These are phyloP conservation scores for Schoenoplectus triqueter DNA, from an alignment of 202 grass and related monocot genomes.

Conservation along the genomic window DNA sequence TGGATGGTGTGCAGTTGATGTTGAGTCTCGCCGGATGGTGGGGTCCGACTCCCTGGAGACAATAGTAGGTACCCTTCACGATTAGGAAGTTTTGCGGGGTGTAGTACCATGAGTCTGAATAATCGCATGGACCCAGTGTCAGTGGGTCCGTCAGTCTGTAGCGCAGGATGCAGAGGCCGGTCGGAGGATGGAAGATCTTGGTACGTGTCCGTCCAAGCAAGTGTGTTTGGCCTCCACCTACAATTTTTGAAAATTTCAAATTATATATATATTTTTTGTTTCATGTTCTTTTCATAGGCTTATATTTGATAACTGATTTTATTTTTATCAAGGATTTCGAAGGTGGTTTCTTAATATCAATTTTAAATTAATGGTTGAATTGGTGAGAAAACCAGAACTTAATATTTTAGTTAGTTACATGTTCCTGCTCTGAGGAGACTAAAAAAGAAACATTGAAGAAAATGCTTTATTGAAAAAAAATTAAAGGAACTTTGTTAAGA, in stretches of 20 bases:
- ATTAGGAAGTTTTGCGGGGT: slow-evolving; percentile 47
- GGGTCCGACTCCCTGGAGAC: slow-evolving; percentile 32
- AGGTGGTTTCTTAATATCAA: no score
- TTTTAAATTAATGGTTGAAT: no score
- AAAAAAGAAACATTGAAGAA: not conserved
- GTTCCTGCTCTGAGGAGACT: not conserved
- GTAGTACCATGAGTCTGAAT: slow-evolving; percentile 41
- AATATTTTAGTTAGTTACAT: no score
- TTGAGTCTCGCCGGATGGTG: slow-evolving; percentile 36
- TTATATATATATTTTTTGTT: not conserved
- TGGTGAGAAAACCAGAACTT: no score
- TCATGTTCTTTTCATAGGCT: not conserved
- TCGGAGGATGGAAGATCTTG: slow-evolving; percentile 46
- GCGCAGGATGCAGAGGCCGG: slow-evolving; percentile 40
- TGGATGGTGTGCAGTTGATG: slow-evolving; percentile 35
- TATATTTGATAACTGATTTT: not conserved
- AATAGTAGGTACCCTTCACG: slow-evolving; percentile 40
- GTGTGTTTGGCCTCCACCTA: not conserved
- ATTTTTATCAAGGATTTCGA: not conserved
- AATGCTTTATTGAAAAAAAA: not conserved
- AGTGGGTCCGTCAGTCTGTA: slow-evolving; percentile 32
- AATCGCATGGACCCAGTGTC: slow-evolving; percentile 34
- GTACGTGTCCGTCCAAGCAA: not conserved
- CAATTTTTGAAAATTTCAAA: not conserved
- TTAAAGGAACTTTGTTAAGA: no score